phyloP scores from a whole-genome alignment of 2,329 filamentous ascomycete species.

The Neurospora sp. region DNA sequence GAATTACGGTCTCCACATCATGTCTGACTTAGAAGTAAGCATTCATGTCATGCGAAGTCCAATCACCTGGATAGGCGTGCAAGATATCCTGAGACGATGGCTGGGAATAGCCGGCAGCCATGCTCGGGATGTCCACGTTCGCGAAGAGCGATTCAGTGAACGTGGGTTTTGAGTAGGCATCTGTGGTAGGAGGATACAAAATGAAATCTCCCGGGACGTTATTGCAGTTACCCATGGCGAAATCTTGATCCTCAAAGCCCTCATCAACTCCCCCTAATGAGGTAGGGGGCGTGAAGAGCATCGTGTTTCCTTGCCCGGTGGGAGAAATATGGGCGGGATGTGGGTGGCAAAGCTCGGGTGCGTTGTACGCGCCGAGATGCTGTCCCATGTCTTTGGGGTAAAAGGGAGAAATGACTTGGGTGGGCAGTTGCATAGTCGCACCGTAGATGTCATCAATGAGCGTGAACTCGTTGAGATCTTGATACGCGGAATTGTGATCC shows the following conservation, averaged over 20 bases:
- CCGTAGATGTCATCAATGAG: slow-evolving; percentile 54
- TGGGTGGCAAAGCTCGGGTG: slow-evolving; percentile 30
- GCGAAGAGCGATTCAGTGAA: slow-evolving; percentile 37
- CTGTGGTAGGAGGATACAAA: slow-evolving; percentile 39
- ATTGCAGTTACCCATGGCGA: slow-evolving; percentile 22
- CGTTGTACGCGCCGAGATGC: slow-evolving; percentile 30
- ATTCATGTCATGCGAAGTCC: slow-evolving; percentile 22
- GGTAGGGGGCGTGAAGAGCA: slow-evolving; percentile 55
- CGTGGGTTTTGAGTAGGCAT: slow-evolving; percentile 27
- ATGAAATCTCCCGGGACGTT: slow-evolving; percentile 49
- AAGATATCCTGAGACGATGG: slow-evolving; percentile 42
- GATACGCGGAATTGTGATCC: slow-evolving; percentile 46
- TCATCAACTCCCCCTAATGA: slow-evolving; percentile 55
- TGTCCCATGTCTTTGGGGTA: slow-evolving; percentile 35
- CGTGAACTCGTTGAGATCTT: slow-evolving; percentile 51
- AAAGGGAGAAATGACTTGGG: slow-evolving; percentile 32
- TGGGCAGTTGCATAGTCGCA: slow-evolving; percentile 45
- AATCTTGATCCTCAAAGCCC: slow-evolving; percentile 42
- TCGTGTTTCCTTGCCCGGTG: slow-evolving; percentile 55
- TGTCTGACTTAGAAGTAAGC: slow-evolving; percentile 2
- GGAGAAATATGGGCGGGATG: slow-evolving; percentile 52
- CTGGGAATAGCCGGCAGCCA: slow-evolving; percentile 42
- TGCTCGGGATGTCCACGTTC: slow-evolving; percentile 34
- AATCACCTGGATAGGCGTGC: slow-evolving; percentile 28
- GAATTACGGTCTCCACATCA: not conserved